These are phyloP conservation scores for Eremothecium gossypii DNA, from an alignment of 1,139 yeast genomes.

Conservation along the genomic window DNA sequence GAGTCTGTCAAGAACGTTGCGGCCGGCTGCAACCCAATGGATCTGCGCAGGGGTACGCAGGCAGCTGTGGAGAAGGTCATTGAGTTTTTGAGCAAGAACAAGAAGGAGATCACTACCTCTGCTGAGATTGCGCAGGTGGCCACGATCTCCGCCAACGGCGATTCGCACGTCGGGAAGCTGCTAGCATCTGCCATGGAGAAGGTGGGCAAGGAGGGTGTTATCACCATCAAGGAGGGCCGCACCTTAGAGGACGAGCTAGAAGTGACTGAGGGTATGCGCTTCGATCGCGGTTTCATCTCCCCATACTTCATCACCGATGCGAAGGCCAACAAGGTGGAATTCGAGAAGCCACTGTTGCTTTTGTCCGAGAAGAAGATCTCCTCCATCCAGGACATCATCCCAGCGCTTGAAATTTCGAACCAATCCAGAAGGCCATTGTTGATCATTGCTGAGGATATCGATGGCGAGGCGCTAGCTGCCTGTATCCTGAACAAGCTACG, in stretches of 20 bases:
- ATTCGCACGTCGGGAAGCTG: constrained; percentile 83
- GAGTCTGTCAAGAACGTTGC: constrained; percentile 98
- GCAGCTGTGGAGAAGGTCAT: constrained; percentile 98
- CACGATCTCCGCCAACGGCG: constrained; percentile 97
- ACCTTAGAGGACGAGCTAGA: constrained; percentile 94
- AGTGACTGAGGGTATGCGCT: constrained; percentile 98
- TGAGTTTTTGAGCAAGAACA: constrained; percentile 76
- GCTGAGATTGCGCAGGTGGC: constrained; percentile 99
- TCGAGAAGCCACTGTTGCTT: constrained; percentile 86
- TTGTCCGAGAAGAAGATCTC: constrained; percentile 93
- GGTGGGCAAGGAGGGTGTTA: constrained; percentile 99
- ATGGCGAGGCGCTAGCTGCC: constrained; percentile 98
- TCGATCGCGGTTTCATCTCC: constrained; percentile 96
- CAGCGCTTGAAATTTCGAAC: constrained; percentile 90
- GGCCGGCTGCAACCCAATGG: constrained; percentile 99
- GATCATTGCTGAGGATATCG: constrained; percentile 93
- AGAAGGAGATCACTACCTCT: constrained; percentile 93
- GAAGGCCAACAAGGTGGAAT: constrained; percentile 94
- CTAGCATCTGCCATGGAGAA: constrained; percentile 98
- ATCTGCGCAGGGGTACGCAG: constrained; percentile 96
- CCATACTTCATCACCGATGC: constrained; percentile 97
- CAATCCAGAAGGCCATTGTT: constrained; percentile 92
- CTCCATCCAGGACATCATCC: constrained; percentile 84
- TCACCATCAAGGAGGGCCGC: constrained; percentile 96
- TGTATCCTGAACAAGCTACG: constrained; percentile 96